Evolutionary conservation across 1,139 yeast species (phyloP).

Genomic region (Blastobotrys serpentis): DNA sequence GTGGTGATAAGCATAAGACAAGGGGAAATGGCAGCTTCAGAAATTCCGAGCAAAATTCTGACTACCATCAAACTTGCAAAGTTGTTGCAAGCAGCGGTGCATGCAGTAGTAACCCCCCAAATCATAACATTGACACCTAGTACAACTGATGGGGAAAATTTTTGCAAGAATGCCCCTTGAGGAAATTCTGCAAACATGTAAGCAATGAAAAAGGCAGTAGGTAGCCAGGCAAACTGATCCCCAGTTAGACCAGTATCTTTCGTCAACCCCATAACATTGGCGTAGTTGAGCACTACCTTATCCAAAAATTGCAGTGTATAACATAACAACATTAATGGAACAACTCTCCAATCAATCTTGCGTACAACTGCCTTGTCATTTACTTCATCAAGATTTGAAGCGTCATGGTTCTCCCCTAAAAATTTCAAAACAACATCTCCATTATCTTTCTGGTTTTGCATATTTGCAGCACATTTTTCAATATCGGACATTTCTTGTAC

Average conservation of each 20-base stretch:
- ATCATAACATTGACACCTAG: slow-evolving; percentile 44
- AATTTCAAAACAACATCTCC: slow-evolving; percentile 9
- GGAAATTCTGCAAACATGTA: slow-evolving; percentile 47
- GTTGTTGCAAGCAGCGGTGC: slow-evolving; percentile 46
- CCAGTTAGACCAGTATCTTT: slow-evolving; percentile 42
- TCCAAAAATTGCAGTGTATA: slow-evolving; percentile 60
- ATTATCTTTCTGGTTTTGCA: not conserved
- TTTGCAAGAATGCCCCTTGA: slow-evolving; percentile 39
- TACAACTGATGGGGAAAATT: slow-evolving; percentile 50
- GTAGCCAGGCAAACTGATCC: slow-evolving; percentile 49
- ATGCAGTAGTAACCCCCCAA: slow-evolving; percentile 49
- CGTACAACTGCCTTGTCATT: slow-evolving; percentile 42
- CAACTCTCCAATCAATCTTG: slow-evolving; percentile 54
- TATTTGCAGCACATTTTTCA: slow-evolving; percentile 6
- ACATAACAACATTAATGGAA: slow-evolving; percentile 43
- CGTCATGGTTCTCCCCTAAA: slow-evolving; percentile 12
- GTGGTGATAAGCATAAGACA: slow-evolving; percentile 26
- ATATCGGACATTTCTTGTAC: slow-evolving; percentile 10
- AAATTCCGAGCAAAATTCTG: slow-evolving; percentile 50
- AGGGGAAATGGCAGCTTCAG: slow-evolving; percentile 43
- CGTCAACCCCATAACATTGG: slow-evolving; percentile 47
- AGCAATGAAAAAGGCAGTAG: slow-evolving; percentile 49
- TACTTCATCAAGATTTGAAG: slow-evolving; percentile 24
- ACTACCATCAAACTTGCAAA: slow-evolving; percentile 49
- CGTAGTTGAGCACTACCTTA: slow-evolving; percentile 44